phyloP scores from a whole-genome alignment of 2,329 filamentous ascomycete genomes.

The Cadophora luteo-olivacea region DNA sequence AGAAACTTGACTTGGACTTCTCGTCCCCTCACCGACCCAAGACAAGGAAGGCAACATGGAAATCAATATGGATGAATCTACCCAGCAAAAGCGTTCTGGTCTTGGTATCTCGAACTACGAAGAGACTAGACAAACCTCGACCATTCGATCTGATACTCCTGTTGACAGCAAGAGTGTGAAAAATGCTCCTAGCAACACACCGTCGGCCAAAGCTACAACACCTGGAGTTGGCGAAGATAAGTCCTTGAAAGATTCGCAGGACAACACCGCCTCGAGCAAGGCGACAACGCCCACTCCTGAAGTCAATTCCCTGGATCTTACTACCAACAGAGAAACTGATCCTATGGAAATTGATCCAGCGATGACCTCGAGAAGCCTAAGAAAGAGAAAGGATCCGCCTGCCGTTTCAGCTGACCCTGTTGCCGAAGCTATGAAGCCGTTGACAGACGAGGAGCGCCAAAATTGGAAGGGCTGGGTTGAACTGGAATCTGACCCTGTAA shows the following conservation, averaged over 20 bases:
- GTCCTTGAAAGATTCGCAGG: background rate
- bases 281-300: background rate
- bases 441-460: constrained; percentile 58
- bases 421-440: constrained; percentile 49
- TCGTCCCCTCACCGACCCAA: background rate
- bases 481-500: constrained; percentile 87
- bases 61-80: background rate
- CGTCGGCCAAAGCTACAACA: background rate
- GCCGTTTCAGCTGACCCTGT: constrained; percentile 23
- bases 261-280: background rate
- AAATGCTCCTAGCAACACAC: background rate
- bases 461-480: constrained; percentile 80
- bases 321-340: background rate
- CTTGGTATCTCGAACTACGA: background rate
- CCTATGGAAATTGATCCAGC: background rate
- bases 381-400: constrained; percentile 23
- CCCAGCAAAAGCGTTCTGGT: background rate
- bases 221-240: background rate
- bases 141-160: background rate
- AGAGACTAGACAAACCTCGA: background rate
- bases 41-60: background rate
- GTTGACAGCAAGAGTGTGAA: background rate
- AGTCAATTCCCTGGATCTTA: background rate
- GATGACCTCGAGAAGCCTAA: background rate
- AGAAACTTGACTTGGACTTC: background rate